Conservation (phyloP, 2,329 filamentous ascomycete genomes). For the Penicillium psychrosexuale region DNA sequence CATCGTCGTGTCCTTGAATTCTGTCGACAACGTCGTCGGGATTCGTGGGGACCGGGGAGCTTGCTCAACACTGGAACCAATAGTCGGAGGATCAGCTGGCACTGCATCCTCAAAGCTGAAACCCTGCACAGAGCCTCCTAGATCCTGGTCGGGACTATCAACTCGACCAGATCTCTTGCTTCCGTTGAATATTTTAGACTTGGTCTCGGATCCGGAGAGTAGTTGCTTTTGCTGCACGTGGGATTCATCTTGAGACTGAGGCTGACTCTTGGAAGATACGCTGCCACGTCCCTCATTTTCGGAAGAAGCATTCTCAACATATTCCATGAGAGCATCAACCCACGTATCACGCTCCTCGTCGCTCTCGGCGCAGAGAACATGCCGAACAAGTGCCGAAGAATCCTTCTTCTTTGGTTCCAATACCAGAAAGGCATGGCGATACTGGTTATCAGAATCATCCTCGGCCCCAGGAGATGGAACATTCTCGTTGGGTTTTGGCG, state of each 20-base stretch:
- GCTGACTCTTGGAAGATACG: slow-evolving; percentile 19
- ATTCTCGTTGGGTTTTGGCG: slow-evolving; percentile 56
- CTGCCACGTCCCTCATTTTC: slow-evolving; percentile 30
- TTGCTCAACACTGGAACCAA: slow-evolving; percentile 43
- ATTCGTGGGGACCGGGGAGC: slow-evolving; percentile 35
- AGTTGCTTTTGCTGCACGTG: slow-evolving; percentile 20
- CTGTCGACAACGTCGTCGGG: slow-evolving; percentile 28
- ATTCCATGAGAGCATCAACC: slow-evolving; percentile 85
- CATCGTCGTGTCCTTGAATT: slow-evolving; percentile 27
- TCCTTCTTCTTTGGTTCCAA: slow-evolving; percentile 97
- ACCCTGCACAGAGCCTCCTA: slow-evolving; percentile 41
- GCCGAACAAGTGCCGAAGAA: slow-evolving; percentile 78
- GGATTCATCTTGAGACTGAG: slow-evolving; percentile 16
- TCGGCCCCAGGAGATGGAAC: slow-evolving; percentile 60
- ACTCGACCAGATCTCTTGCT: slow-evolving; percentile 31
- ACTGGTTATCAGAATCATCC: slow-evolving; percentile 87
- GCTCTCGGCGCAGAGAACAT: slow-evolving; percentile 93
- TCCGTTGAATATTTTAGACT: slow-evolving; percentile 25
- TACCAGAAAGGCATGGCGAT: slow-evolving; percentile 92
- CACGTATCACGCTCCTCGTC: slow-evolving; percentile 88
- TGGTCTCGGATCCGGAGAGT: slow-evolving; percentile 16
- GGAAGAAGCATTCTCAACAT: slow-evolving; percentile 62
- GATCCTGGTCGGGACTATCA: slow-evolving; percentile 40
- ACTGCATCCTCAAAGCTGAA: slow-evolving; percentile 58
- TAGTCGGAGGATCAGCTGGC: slow-evolving; percentile 56